Percentiles rank a stretch among this genome's conserved stretches.
These are phyloP conservation scores for Saposhnikovia divaricata DNA, from an alignment of 129 eudicot species.

Conservation along the genomic window DNA sequence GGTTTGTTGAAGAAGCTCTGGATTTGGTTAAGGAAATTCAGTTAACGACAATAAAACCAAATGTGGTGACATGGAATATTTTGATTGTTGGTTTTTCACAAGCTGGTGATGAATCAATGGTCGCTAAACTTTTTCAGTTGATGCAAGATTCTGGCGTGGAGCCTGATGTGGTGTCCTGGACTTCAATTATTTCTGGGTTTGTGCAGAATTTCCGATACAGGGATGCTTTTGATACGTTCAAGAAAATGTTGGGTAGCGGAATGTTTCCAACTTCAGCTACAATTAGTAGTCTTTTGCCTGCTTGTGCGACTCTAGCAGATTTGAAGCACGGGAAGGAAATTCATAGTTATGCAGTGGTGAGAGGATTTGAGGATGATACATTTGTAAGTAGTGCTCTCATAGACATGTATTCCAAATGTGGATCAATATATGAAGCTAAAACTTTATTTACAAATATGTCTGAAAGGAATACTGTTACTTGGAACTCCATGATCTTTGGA, in stretches of 20 bases:
- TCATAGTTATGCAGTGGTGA: conserved; percentile 52
- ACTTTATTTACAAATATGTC: conserved; percentile 49
- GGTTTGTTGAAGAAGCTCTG: conserved; percentile 50
- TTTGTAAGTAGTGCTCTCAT: conserved; percentile 57
- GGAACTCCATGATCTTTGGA: conserved; percentile 84
- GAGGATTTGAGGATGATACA: conserved; percentile 48
- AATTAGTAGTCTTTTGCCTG: conserved; percentile 61
- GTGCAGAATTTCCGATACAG: conserved; percentile 43
- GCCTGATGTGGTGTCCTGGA: conserved; percentile 86
- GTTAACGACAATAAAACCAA: conserved; percentile 33
- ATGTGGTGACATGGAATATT: conserved; percentile 74
- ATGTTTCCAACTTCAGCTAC: conserved; percentile 53
- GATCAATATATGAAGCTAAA: conserved; percentile 47
- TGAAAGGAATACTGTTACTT: conserved; percentile 53
- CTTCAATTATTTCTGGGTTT: conserved; percentile 62
- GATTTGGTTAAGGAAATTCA: conserved; percentile 44
- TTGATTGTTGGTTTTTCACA: conserved; percentile 65
- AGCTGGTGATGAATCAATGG: conserved; percentile 46
- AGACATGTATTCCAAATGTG: conserved; percentile 88
- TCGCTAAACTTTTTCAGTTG: conserved; percentile 25
- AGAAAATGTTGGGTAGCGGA: conserved; percentile 46
- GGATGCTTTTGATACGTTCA: conserved; percentile 50
- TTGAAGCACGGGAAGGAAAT: conserved; percentile 55
- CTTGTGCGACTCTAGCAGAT: conserved; percentile 52
- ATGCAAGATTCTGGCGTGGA: conserved; percentile 41